phyloP scores from a whole-genome alignment of 116 monocot genomes.

The Iris pallida region DNA sequence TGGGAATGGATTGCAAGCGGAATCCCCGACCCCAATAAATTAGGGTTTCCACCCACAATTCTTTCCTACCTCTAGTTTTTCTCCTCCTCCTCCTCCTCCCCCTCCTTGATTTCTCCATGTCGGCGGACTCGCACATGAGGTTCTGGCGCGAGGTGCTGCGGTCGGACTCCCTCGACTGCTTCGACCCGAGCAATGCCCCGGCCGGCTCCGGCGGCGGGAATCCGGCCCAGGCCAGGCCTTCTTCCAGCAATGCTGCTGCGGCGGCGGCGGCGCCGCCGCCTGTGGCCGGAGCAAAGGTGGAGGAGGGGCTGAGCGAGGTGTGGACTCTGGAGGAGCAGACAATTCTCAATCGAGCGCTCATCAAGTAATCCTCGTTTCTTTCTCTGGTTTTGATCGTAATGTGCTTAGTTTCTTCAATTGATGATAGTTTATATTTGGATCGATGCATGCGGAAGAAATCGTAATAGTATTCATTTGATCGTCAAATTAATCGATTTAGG shows the following conservation, averaged over 20 bases:
- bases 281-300: slow-evolving; percentile 26
- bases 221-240: slow-evolving; percentile 19
- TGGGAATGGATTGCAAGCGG: background rate
- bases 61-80: slow-evolving; percentile 1
- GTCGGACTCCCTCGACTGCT: no score
- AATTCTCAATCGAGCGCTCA: slow-evolving; percentile 50
- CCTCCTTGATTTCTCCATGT: slow-evolving; percentile 20
- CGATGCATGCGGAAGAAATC: background rate
- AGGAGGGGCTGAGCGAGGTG: slow-evolving; percentile 36
- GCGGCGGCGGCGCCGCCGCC: slow-evolving; percentile 8
- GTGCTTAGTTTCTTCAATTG: background rate
- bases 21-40: background rate
- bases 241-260: slow-evolving; percentile 16
- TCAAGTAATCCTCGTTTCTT: slow-evolving; percentile 32
- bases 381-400: background rate
- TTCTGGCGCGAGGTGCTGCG: no score
- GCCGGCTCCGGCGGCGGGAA: slow-evolving; percentile 6
- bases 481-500: no score
- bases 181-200: background rate
- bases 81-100: background rate
- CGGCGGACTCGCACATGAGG: slow-evolving; percentile 40
- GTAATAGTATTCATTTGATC: no score
- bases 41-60: background rate
- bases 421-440: no score
- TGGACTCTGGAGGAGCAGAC: slow-evolving; percentile 56